Percentiles rank a stretch among this genome's conserved stretches.
Conservation (phyloP, 75 land plant genomes). For the Selaginella tamariscina region DNA sequence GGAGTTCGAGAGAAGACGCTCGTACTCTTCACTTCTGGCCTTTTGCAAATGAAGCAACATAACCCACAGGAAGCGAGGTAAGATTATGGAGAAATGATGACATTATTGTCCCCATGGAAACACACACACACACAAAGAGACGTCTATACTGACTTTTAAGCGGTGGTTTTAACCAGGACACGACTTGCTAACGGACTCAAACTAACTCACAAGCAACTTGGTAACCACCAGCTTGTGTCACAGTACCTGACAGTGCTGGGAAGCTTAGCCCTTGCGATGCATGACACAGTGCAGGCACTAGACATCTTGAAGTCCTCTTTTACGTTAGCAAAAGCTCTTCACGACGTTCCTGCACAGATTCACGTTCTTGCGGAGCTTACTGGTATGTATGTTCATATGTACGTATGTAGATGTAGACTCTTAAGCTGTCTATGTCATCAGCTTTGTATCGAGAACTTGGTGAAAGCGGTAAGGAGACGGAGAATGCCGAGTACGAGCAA, state of each 20-base stretch:
- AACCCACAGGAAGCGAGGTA: slow-evolving; percentile 94
- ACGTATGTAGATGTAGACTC: neutral
- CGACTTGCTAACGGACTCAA: slow-evolving; percentile 70
- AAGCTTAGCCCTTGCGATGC: slow-evolving; percentile 71
- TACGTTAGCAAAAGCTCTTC: slow-evolving; percentile 79
- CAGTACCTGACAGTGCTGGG: slow-evolving; percentile 88
- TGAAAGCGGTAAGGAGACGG: slow-evolving; percentile 54
- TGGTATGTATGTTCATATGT: slow-evolving; percentile 27
- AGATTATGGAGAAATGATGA: neutral
- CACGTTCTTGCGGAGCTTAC: slow-evolving; percentile 72
- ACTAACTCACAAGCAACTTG: slow-evolving; percentile 67
- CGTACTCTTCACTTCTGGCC: slow-evolving; percentile 68
- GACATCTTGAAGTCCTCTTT: slow-evolving; percentile 83
- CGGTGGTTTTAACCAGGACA: slow-evolving; percentile 31
- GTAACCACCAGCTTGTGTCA: slow-evolving; percentile 87
- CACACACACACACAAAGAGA: neutral
- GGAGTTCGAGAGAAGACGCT: slow-evolving; percentile 89
- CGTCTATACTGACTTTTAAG: neutral
- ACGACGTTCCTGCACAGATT: slow-evolving; percentile 84
- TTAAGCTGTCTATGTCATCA: slow-evolving; percentile 19
- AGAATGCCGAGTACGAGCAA: slow-evolving; percentile 56
- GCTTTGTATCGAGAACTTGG: slow-evolving; percentile 65
- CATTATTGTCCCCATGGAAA: neutral
- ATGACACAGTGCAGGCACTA: slow-evolving; percentile 78
- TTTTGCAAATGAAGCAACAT: slow-evolving; percentile 79